Base-by-base conservation (phyloP, 2,329 filamentous ascomycete genomes). In the Cladophialophora psammophila region DNA sequence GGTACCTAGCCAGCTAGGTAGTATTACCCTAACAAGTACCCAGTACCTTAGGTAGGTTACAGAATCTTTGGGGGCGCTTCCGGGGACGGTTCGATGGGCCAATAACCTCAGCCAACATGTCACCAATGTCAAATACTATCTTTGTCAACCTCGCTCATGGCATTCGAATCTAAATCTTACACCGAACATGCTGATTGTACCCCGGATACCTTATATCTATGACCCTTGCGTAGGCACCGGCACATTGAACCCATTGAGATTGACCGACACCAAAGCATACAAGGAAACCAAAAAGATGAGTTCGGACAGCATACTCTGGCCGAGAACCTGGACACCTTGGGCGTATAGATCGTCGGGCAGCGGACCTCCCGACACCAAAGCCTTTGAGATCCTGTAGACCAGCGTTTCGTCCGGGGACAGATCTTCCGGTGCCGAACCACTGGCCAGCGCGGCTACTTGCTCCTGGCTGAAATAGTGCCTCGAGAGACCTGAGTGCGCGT, bases 241-340 rank as follows among this genome's bases (percentile, higher is more conserved):
- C 18, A 50, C 45, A 26, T 50, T 50, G 45, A 50, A 50, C 8
- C 45, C 45, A 18, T 50, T 50, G 18, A 50, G 45, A 12, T 50
- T 50, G 45, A 50, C 45, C 45, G 45, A 50, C 8, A 50, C 45
- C 18, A 50, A 13, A 12, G 45, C 45, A 26, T 50, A 50, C 45
- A 50, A 20, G 9, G 45, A 50, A 2, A 50, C 45, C 18, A 50
- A 12, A 4, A 50, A 50, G 45, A 50, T 50, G 18, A 50, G 20
- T 20, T 50, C 45, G 18, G 45, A n/a, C 45, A 50, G 20, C 45
- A 50, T 12, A 5, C 20, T 50, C 45, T 50, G 45, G 9, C 45
- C 45, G 1, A 50, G 18, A 9, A 50, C 45, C 18, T 26, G 18
- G 20, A 50, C 45, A 5, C 45, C 45, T 10, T 50, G 18, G 45